Evolutionary conservation across 495 filamentous ascomycete species (phyloP), one percentile per base, ranked within the genome.

Genomic region (Podospora australis): DNA sequence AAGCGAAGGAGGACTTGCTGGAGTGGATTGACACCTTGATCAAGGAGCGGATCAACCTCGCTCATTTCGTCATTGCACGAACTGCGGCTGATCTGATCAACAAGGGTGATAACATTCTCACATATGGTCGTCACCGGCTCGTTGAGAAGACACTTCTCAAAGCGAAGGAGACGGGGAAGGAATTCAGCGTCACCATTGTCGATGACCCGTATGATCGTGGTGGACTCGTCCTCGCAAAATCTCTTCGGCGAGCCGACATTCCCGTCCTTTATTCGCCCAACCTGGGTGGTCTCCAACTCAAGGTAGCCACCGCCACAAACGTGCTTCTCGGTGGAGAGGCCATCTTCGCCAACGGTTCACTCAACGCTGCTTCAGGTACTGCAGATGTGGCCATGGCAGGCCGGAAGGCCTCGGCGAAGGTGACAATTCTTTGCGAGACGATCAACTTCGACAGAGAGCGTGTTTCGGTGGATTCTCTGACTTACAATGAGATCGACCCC

Each of bases 381-480:
- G 89, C 88, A 0, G 74, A 89, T 29, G 78, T 96, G 4, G 90
- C 92, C n/a, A 86, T 92, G 76, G 82, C 81, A 21, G 92, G 90
- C 19, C 82, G 84, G 50, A 81, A 83, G 39, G 67, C 72, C 13
- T 78, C 79, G 39, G 78, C 88, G 26, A 87, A 90, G 2, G 90
- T 98, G 30, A 82, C 91, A 25, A 88, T 94, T 3, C 87, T 87
- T 49, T 96, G 90, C 64, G 91, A 98, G 73, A 90, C 84, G 2
- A 80, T 98, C 70, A 98, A 97, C 65, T 95, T 96, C 67, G 90
- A 87, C 19, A 17, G 65, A 1, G 92, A 96, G 55, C 80, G 84
- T 45, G 88, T 95, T 4, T 85, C 88, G 7, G 78, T 94, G 0
- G 92, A 96, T 66, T 86, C 86, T 26, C 90, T 98, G 53, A 89